phyloP scores from a whole-genome alignment of 352 stramenopile species.

The Phytopythium kandeliae region DNA sequence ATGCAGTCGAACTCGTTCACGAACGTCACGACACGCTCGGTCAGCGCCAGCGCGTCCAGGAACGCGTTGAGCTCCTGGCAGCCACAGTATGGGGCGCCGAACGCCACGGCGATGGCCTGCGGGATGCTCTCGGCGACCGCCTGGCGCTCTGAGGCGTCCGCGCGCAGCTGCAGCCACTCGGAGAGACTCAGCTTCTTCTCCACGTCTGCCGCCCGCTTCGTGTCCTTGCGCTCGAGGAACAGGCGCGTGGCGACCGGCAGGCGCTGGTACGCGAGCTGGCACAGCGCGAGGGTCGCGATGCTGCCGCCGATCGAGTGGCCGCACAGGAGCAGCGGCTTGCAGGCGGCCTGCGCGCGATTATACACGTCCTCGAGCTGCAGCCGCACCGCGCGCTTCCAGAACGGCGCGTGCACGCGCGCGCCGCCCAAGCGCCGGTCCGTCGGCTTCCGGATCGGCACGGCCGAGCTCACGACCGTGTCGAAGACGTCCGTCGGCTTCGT shows the following conservation, averaged over 20 bases:
- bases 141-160: slow-evolving; percentile 10
- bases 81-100: slow-evolving; percentile 63
- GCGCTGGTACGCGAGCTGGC: slow-evolving; percentile 68
- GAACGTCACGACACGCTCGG: slow-evolving; percentile 57
- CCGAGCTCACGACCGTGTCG: slow-evolving; percentile 61
- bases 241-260: slow-evolving; percentile 41
- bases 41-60: slow-evolving; percentile 36
- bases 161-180: slow-evolving; percentile 5
- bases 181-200: slow-evolving; percentile 3
- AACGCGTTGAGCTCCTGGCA: slow-evolving; percentile 46
- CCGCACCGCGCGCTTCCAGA: slow-evolving; percentile 64
- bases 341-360: slow-evolving; percentile 28
- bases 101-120: slow-evolving; percentile 53
- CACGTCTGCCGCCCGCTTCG: neutral
- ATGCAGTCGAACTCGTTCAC: slow-evolving; percentile 86
- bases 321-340: slow-evolving; percentile 70
- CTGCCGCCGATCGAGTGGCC: slow-evolving; percentile 82
- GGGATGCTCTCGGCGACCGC: slow-evolving; percentile 16
- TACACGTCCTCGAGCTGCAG: slow-evolving; percentile 50
- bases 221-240: slow-evolving; percentile 36
- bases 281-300: slow-evolving; percentile 73
- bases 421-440: slow-evolving; percentile 71
- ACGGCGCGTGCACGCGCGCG: slow-evolving; percentile 67
- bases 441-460: slow-evolving; percentile 52
- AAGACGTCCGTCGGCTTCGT: slow-evolving; percentile 57